phyloP scores from a whole-genome alignment of 371 early-diverging fungal genomes.

The Circinella umbellata region DNA sequence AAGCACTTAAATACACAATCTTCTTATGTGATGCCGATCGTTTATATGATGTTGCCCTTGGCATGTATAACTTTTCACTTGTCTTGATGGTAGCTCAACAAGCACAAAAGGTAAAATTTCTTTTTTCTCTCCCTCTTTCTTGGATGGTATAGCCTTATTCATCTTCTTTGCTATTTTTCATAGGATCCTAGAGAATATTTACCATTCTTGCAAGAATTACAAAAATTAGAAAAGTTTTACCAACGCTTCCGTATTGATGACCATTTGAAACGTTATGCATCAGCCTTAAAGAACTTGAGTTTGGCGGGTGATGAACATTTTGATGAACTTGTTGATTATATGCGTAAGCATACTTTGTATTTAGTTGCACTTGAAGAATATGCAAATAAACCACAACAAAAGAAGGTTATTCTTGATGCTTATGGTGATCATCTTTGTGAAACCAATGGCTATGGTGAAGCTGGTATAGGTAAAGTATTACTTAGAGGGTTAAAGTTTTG shows the following conservation, averaged over 20 bases:
- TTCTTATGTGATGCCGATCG: constrained; percentile 88
- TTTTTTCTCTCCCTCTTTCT: background rate
- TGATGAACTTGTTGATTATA: constrained; percentile 69
- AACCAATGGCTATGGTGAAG: constrained; percentile 68
- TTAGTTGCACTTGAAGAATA: constrained; percentile 65
- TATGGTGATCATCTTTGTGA: constrained; percentile 71
- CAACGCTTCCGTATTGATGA: constrained; percentile 90
- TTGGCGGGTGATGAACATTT: constrained; percentile 69
- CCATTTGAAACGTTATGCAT: constrained; percentile 71
- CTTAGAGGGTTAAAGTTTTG: too few relatives aligned
- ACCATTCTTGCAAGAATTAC: constrained; percentile 85
- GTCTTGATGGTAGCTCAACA: constrained; percentile 95
- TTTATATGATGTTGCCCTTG: constrained; percentile 91
- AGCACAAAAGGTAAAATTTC: constrained; percentile 70
- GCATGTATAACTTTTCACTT: constrained; percentile 92
- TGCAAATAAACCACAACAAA: constrained; percentile 44
- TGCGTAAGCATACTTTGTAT: constrained; percentile 69
- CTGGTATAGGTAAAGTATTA: constrained; percentile 56
- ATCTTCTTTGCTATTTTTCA: too few relatives aligned
- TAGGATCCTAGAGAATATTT: constrained; percentile 95
- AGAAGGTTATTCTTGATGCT: constrained; percentile 53
- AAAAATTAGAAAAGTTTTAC: constrained; percentile 71
- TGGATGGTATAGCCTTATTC: background rate
- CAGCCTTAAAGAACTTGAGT: constrained; percentile 76
- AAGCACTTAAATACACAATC: constrained; percentile 88